These are phyloP conservation scores for Allantophomopsis cytisporea DNA, from an alignment of 2,329 filamentous ascomycete species.

Conservation along the genomic window DNA sequence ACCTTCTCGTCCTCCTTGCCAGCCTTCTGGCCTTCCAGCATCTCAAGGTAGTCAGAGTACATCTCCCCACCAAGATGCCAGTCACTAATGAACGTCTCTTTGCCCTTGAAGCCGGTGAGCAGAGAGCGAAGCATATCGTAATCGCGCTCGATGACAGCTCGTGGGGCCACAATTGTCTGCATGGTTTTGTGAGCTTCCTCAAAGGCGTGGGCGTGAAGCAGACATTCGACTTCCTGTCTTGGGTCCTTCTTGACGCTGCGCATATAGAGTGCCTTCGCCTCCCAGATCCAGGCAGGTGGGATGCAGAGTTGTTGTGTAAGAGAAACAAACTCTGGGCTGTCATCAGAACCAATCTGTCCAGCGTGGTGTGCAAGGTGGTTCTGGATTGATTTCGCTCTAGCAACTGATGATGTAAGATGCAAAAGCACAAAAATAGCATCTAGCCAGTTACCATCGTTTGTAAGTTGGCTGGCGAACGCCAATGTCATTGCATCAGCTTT, in stretches of 20 bases:
- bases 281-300: constrained; percentile 70
- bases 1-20: constrained; percentile 27
- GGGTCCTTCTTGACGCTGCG: constrained; percentile 59
- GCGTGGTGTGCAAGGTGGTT: constrained; percentile 65
- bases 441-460: constrained; percentile 50
- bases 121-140: constrained; percentile 56
- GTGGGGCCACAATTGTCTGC: constrained; percentile 66
- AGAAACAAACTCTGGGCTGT: constrained; percentile 39
- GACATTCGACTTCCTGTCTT: constrained; percentile 59
- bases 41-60: constrained; percentile 48
- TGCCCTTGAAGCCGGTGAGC: constrained; percentile 56
- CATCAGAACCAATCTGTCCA: constrained; percentile 45
- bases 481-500: constrained; percentile 54
- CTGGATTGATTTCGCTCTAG: constrained; percentile 54
- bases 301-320: constrained; percentile 55
- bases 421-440: constrained; percentile 66
- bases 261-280: constrained; percentile 74
- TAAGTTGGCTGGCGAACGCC: constrained; percentile 51
- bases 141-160: constrained; percentile 70
- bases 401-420: constrained; percentile 51
- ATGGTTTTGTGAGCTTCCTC: constrained; percentile 78
- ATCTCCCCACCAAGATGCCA: constrained; percentile 75
- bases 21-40: constrained; percentile 30
- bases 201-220: constrained; percentile 65
- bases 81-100: constrained; percentile 45